Conservation (phyloP, 169 alveolate genomes). For the Perkinsus olseni region DNA sequence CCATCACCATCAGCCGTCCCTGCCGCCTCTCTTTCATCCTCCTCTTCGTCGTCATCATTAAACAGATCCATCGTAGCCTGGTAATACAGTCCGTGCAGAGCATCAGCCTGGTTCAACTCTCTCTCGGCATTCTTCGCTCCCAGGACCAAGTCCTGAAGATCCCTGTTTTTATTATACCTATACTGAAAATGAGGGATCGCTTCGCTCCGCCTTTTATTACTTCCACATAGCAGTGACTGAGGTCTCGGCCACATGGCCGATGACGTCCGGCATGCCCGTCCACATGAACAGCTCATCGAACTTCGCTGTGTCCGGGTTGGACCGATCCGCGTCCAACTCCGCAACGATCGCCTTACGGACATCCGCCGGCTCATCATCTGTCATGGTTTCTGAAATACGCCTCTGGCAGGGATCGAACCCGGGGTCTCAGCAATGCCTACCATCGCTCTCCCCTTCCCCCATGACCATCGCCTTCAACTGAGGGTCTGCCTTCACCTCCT, state of each 20-base stretch:
- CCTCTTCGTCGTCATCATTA: neutral
- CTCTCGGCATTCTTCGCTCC: neutral
- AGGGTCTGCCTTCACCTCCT: neutral
- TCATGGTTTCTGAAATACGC: neutral
- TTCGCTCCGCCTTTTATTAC: neutral
- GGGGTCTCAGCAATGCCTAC: neutral
- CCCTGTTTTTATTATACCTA: neutral
- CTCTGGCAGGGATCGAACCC: neutral
- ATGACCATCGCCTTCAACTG: neutral
- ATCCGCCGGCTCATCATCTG: neutral
- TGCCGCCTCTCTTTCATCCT: neutral
- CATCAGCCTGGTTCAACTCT: neutral
- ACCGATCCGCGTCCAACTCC: neutral
- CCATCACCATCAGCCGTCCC: neutral
- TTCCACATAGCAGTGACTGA: neutral
- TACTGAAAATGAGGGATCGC: neutral
- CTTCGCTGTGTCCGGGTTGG: neutral
- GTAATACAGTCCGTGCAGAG: neutral
- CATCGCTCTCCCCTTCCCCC: neutral
- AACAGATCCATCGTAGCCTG: neutral
- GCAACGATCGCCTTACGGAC: neutral
- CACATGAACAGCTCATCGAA: neutral
- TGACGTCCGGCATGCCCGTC: neutral
- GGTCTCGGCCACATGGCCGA: neutral
- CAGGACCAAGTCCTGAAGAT: neutral